phyloP scores from a whole-genome alignment of 1,284 basidiomycete genomes.

The Mycena citricolor region DNA sequence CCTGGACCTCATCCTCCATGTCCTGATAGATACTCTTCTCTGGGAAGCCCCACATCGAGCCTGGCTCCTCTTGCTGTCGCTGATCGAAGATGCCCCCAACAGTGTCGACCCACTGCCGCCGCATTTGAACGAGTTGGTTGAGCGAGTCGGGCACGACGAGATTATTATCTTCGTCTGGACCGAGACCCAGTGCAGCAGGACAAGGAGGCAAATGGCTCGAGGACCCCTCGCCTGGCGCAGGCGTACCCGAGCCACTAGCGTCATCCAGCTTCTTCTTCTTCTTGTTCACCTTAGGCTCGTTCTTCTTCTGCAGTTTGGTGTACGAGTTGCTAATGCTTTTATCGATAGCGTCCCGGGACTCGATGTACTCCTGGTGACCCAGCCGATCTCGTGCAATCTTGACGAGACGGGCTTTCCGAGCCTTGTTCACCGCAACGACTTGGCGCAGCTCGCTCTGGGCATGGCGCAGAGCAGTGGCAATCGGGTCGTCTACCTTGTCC shows the following conservation, averaged over 20 bases:
- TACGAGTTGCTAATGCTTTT: conserved; percentile 74
- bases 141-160: conserved; percentile 73
- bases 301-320: conserved; percentile 74
- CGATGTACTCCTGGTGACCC: conserved; percentile 86
- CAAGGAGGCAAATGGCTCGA: conserved; percentile 39
- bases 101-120: conserved; percentile 71
- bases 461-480: conserved; percentile 85
- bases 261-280: conserved; percentile 53
- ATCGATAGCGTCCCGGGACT: conserved; percentile 79
- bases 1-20: conserved; percentile 62
- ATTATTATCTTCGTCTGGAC: conserved; percentile 62
- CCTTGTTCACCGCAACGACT: conserved; percentile 81
- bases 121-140: conserved; percentile 65
- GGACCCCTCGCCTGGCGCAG: conserved; percentile 30
- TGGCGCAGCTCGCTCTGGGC: conserved; percentile 81
- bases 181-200: conserved; percentile 67
- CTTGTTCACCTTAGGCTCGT: conserved; percentile 70
- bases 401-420: conserved; percentile 73
- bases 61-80: conserved; percentile 61
- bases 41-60: conserved; percentile 75
- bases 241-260: conserved; percentile 26
- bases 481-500: conserved; percentile 86
- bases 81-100: conserved; percentile 68
- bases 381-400: conserved; percentile 84
- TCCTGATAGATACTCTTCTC: conserved; percentile 72